Percentiles rank a stretch among this genome's conserved stretches.
phyloP scores from a whole-genome alignment of 208 protist species.

The Trypanosoma melophagium region DNA sequence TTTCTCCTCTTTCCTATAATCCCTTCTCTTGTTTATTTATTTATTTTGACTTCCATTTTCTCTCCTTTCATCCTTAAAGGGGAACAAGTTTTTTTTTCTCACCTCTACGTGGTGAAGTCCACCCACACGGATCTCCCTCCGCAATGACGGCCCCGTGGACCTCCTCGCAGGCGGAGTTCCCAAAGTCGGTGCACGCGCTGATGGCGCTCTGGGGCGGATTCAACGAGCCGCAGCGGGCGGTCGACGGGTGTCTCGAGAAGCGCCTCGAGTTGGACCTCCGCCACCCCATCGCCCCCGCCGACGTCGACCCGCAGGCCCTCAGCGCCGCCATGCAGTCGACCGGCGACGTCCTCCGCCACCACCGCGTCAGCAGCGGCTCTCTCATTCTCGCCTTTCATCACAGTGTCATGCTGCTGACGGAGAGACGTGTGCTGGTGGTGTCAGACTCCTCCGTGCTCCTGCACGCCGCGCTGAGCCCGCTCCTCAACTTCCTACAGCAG shows the following conservation, averaged over 20 bases:
- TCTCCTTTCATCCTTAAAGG: too few species aligned
- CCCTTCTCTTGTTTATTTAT: conserved; percentile 22
- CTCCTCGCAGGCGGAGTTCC: conserved; percentile 56
- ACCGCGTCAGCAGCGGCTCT: conserved; percentile 29
- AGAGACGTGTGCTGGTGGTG: conserved; percentile 50
- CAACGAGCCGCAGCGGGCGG: conserved; percentile 34
- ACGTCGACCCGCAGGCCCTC: conserved; percentile 41
- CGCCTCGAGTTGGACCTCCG: conserved; percentile 83
- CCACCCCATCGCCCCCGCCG: conserved; percentile 16
- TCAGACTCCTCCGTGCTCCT: conserved; percentile 59
- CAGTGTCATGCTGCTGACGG: conserved; percentile 49
- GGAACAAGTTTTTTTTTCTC: background rate
- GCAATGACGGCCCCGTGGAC: conserved; percentile 32
- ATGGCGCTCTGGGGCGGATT: conserved; percentile 89
- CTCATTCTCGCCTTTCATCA: conserved; percentile 49
- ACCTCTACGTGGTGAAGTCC: too few species aligned
- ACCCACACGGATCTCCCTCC: too few species aligned
- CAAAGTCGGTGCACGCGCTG: conserved; percentile 75
- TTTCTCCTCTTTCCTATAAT: background rate
- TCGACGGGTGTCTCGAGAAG: conserved; percentile 79
- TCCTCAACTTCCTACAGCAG: conserved; percentile 36
- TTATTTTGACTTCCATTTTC: conserved; percentile 2
- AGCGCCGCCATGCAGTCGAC: conserved; percentile 36
- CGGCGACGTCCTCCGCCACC: conserved; percentile 40
- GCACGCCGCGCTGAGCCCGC: conserved; percentile 51